Evolutionary conservation across 805 yeast species (phyloP).

Genomic region (Starmerella apis): DNA sequence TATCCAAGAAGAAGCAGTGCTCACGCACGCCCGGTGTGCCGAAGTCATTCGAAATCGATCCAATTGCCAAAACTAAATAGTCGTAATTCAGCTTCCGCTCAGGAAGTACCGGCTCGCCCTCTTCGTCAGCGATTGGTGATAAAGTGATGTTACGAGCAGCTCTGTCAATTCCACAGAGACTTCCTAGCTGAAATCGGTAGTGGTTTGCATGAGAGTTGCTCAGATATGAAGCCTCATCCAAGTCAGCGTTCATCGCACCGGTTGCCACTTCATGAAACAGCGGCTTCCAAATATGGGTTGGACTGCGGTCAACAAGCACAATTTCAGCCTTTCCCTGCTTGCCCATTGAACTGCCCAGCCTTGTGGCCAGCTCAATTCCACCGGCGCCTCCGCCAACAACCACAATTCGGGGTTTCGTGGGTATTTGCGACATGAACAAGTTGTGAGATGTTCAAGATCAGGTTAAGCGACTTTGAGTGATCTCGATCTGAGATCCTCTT

Average conservation of each 20-base stretch:
- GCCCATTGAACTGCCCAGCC: constrained; percentile 1
- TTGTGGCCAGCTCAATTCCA: constrained; percentile 6
- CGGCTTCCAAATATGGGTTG: constrained; percentile 3
- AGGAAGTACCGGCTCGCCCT: constrained; percentile 3
- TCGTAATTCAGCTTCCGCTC: constrained; percentile 4
- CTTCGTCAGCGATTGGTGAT: background rate
- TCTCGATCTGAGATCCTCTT: too few relatives aligned
- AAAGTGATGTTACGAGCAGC: background rate
- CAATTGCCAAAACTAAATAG: constrained; percentile 3
- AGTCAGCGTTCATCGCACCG: constrained; percentile 4
- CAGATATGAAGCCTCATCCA: constrained; percentile 4
- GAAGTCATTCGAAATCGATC: constrained; percentile 4
- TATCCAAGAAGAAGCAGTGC: constrained; percentile 6
- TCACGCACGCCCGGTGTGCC: constrained; percentile 1
- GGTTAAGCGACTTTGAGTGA: too few relatives aligned
- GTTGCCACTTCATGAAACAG: constrained; percentile 5
- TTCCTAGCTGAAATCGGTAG: constrained; percentile 6
- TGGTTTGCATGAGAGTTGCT: background rate
- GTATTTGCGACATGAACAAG: background rate
- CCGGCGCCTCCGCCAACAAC: constrained; percentile 7
- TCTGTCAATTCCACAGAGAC: background rate
- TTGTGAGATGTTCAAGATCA: background rate
- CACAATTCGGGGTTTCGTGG: constrained; percentile 1
- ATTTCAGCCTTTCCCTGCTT: background rate
- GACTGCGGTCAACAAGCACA: constrained; percentile 1